Base-by-base conservation (phyloP, 208 protist genomes). In the Leishmania braziliensis region DNA sequence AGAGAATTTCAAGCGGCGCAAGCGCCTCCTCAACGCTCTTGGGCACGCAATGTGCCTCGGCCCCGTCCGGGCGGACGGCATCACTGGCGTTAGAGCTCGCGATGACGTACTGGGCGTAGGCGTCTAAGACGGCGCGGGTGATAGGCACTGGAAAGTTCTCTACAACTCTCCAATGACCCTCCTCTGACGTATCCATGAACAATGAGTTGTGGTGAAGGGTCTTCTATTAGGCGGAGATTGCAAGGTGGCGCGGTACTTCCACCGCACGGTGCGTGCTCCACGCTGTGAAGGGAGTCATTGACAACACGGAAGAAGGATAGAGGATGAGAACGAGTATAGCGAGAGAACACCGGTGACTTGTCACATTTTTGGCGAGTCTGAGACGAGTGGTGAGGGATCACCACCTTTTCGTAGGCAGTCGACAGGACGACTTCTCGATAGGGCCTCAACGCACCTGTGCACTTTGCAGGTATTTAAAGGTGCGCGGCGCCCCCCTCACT, bases 1-100 rank as follows among this genome's bases (percentile, higher is more conserved):
- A 90, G 5, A 97, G 75, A 10, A 94, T 43, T 50, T 97, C 89
- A 23, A 97, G 84, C 43, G 92, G 91, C 3, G 94, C 92, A 3
- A 97, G 85, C 2, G 85, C 84, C 53, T 90, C 88, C 84, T 95
- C 91, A 39, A 92, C 4, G 36, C 77, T 79, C 14, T 58, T 43
- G 10, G 85, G 80, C 33, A 75, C 58, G 26, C 63, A 5, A 6
- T 48, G 6, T 5, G 48, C 12, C 39, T 18, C 23, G 20, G 36
- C 36, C 29, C 20, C 46, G 5, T 5, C 12, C 16, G 56, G 48
- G 50, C 9, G 6, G 6, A 51, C 50, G 33, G 18, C 16, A 50
- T 48, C 39, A 14, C 54, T 69, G 14, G 63, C 1, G 20, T 4
- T 23, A 29, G 76, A 75, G 36, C 82, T 58, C 39, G 75, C 46